Base-by-base conservation (phyloP, 2,329 filamentous ascomycete genomes). In the Plectosphaerella cucumerina region DNA sequence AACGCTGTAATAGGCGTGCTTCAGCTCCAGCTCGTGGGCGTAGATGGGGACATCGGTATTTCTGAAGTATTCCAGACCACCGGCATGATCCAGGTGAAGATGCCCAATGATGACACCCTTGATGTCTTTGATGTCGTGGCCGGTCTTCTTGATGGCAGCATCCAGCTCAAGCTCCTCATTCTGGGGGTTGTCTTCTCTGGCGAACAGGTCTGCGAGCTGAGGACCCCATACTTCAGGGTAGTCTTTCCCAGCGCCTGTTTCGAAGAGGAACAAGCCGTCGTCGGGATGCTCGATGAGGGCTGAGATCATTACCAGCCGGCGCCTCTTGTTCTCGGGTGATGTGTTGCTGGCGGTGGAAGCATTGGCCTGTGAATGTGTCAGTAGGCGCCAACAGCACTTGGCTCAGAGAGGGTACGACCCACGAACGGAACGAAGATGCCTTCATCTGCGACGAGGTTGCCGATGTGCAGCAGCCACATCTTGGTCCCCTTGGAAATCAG, bases 81-180 rank as follows among this genome's bases (percentile, higher is more conserved):
- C 74, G 0, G 74, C 74, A 54, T 77, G 73, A 53, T 77, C 74
- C 2, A 75, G 55, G 55, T 76, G 73, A 31, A 77, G 59, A 50
- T 77, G 74, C 3, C 74, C 70, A 17, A 76, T 66, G 4, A 77
- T 66, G 10, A 76, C 65, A 18, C 68, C 65, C 56, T 76, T 75
- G 23, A 77, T 61, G 56, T 77, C 72, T 45, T 70, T 68, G 47
- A 77, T 70, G 45, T 69, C 65, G 46, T 76, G 37, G 9, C 58
- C 58, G 3, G 58, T 56, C n/a, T 50, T 50, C 15, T 49, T 46
- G 15, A 60, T 55, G 11, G 58, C 58, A 3, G 55, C 54, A 4
- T 37, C 45, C 6, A 60, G 53, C 31, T 56, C 53, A 35, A 57
- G 53, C 14, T 50, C 41, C 6, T 34, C 31, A n/a, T n/a, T n/a